phyloP scores from a whole-genome alignment of 176 grass and related monocot genomes.

The Oryza rufipogon region DNA sequence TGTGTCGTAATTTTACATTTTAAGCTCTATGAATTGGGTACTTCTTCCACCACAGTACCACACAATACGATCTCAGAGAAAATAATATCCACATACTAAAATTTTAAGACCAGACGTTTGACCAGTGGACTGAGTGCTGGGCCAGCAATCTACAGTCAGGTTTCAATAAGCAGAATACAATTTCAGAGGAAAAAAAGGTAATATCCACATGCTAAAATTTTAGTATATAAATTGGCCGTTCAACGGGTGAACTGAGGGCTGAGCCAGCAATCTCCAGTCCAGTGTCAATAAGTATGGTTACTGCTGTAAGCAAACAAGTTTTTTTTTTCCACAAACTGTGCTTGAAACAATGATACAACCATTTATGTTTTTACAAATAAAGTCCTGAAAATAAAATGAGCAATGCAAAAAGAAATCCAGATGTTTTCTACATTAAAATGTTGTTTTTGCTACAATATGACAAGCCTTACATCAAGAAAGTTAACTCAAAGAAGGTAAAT shows the following conservation, averaged over 20 bases:
- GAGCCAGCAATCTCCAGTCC: not conserved
- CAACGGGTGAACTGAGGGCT: not conserved
- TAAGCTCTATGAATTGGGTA: not conserved
- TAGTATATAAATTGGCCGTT: not conserved
- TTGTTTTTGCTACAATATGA: not conserved
- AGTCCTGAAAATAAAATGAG: not conserved
- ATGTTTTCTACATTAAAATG: not conserved
- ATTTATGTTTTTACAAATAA: constrained; percentile 4
- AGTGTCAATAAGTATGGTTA: not conserved
- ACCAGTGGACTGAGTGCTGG: too few relatives aligned
- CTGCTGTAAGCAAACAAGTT: not conserved
- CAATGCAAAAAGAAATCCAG: not conserved
- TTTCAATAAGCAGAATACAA: too few relatives aligned
- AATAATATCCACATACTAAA: not conserved
- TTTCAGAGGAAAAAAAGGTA: too few relatives aligned
- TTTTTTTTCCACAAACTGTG: not conserved
- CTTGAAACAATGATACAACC: not conserved
- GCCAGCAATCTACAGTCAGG: too few relatives aligned
- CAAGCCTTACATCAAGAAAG: not conserved
- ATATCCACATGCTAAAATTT: too few relatives aligned
- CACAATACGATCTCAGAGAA: not conserved
- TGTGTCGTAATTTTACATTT: not conserved
- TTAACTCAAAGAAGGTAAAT: constrained; percentile 12
- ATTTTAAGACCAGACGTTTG: too few relatives aligned
- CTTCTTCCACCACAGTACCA: not conserved